Conservation (phyloP, 2,329 filamentous ascomycete genomes). For the Leptodontidium sp. region DNA sequence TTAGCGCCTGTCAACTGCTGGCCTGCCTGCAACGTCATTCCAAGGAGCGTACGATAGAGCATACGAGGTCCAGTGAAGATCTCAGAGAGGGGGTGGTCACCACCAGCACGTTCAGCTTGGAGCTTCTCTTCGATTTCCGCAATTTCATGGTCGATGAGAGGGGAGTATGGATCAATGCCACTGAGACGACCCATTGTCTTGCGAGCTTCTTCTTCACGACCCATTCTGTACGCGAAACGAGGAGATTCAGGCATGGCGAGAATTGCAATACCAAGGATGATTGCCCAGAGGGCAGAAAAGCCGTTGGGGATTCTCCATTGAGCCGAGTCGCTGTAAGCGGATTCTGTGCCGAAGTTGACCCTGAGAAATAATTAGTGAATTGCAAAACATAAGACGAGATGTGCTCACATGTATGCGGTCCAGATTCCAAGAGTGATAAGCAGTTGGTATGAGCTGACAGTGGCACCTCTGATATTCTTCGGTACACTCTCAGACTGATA, state of each 20-base stretch:
- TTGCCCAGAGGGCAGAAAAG: constrained; percentile 63
- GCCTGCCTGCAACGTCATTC: constrained; percentile 68
- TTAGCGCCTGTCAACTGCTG: constrained; percentile 75
- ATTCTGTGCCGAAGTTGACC: constrained; percentile 68
- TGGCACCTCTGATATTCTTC: constrained; percentile 67
- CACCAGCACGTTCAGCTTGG: constrained; percentile 54
- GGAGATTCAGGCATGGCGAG: constrained; percentile 64
- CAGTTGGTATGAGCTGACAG: constrained; percentile 72
- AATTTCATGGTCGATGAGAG: constrained; percentile 56
- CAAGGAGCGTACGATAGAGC: constrained; percentile 68
- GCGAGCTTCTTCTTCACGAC: constrained; percentile 58
- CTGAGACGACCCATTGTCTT: constrained; percentile 55
- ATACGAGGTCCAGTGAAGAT: constrained; percentile 75
- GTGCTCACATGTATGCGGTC: constrained; percentile 57
- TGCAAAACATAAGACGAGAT: background rate
- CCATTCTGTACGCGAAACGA: constrained; percentile 58
- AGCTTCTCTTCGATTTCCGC: constrained; percentile 61
- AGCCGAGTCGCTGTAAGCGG: constrained; percentile 51
- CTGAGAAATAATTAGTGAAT: constrained; percentile 47
- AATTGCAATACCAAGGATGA: constrained; percentile 59
- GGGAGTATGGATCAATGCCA: constrained; percentile 51
- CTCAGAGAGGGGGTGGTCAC: constrained; percentile 55
- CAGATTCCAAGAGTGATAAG: constrained; percentile 75
- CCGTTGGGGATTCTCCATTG: constrained; percentile 71
- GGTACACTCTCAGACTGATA: constrained; percentile 74